Conservation (phyloP, 495 filamentous ascomycete genomes). For the Aspergillus coremiiformis region DNA sequence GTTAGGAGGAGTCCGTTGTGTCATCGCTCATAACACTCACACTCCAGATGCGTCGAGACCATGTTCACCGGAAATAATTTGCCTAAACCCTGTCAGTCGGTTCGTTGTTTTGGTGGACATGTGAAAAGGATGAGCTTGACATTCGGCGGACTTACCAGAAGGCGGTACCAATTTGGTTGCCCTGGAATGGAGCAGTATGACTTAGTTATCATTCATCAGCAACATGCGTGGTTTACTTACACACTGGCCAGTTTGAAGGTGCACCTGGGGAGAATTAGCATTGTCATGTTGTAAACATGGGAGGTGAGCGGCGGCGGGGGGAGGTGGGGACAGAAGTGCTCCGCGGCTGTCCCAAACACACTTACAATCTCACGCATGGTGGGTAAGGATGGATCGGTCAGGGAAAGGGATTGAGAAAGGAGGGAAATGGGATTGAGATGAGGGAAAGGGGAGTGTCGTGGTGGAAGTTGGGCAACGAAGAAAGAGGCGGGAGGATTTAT, state of each 20-base stretch:
- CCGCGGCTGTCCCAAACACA: background rate
- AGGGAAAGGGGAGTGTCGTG: background rate
- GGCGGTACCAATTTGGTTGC: slow-evolving; percentile 99
- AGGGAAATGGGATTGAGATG: background rate
- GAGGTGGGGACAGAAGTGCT: background rate
- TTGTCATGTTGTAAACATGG: background rate
- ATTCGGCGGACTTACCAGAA: slow-evolving; percentile 65
- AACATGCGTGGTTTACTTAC: slow-evolving; percentile 45
- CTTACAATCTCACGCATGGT: slow-evolving; percentile 4
- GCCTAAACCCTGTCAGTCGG: slow-evolving; percentile 48
- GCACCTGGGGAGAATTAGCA: slow-evolving; percentile 53
- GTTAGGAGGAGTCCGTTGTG: slow-evolving; percentile 1
- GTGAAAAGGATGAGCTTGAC: background rate
- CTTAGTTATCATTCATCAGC: slow-evolving; percentile 6
- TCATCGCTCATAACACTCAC: slow-evolving; percentile 45
- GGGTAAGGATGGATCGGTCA: background rate
- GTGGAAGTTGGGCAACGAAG: background rate
- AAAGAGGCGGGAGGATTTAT: slow-evolving; percentile 2
- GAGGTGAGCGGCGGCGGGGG: background rate
- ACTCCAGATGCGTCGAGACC: slow-evolving; percentile 92
- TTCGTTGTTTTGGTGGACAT: background rate
- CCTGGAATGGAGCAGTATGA: slow-evolving; percentile 41
- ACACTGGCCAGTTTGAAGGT: slow-evolving; percentile 98
- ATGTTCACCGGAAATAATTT: slow-evolving; percentile 97
- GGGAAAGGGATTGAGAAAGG: background rate